These are phyloP conservation scores for Fusarium illudens DNA, from an alignment of 2,329 filamentous ascomycete genomes.

Conservation along the genomic window DNA sequence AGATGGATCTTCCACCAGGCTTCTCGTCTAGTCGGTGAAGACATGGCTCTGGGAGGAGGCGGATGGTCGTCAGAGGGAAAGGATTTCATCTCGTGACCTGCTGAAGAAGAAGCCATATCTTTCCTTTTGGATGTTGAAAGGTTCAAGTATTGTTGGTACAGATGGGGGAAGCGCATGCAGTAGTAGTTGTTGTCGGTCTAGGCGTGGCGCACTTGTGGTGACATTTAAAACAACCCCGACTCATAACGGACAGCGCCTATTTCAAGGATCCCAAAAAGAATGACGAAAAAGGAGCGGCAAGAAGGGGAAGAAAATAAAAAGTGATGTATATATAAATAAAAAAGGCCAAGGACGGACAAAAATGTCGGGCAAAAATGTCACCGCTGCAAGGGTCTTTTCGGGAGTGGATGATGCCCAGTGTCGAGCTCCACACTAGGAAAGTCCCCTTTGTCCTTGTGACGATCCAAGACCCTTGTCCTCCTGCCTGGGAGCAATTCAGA, in stretches of 20 bases:
- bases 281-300: background rate
- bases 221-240: background rate
- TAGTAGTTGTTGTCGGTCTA: background rate
- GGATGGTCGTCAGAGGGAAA: background rate
- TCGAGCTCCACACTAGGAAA: constrained; percentile 15
- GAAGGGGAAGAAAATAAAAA: background rate
- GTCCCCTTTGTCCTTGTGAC: background rate
- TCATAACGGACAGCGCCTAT: background rate
- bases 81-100: constrained; percentile 13
- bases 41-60: background rate
- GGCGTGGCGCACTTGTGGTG: background rate
- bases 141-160: background rate
- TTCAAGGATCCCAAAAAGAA: background rate
- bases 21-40: constrained; percentile 16
- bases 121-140: background rate
- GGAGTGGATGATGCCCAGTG: constrained; percentile 3
- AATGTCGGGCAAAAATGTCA: constrained; percentile 14
- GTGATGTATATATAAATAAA: constrained; percentile 11
- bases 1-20: constrained; percentile 78
- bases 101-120: constrained; percentile 22
- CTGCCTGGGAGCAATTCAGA: background rate
- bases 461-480: constrained; percentile 1
- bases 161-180: background rate
- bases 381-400: constrained; percentile 15
- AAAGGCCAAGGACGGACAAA: background rate